Evolutionary conservation across 176 grass and related monocot genomes (phyloP).

Genomic region (Avena insularis): DNA sequence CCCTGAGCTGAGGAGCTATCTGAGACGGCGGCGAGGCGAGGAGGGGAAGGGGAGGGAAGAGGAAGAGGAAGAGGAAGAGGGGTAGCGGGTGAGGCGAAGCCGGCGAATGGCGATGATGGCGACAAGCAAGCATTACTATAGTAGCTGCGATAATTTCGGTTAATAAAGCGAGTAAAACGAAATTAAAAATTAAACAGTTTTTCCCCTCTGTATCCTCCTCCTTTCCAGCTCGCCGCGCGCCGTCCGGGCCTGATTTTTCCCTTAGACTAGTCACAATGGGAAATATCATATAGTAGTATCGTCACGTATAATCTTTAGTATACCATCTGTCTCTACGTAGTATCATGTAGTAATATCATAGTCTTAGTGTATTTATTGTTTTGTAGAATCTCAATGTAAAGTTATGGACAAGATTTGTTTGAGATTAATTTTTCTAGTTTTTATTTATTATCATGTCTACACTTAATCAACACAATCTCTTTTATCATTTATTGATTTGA

Average conservation of each 20-base stretch:
- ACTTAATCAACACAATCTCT: too few species aligned
- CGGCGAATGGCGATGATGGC: neutral
- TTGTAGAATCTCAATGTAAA: too few species aligned
- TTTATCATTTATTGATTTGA: too few species aligned
- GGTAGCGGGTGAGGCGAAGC: neutral
- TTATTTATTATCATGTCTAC: too few species aligned
- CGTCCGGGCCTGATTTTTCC: neutral
- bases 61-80: neutral
- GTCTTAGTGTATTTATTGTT: too few species aligned
- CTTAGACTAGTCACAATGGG: too few species aligned
- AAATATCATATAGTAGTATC: too few species aligned
- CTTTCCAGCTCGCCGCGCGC: slow-evolving; percentile 41
- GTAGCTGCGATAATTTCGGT: neutral
- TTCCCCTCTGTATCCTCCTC: neutral
- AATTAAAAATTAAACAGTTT: neutral
- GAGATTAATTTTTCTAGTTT: too few species aligned
- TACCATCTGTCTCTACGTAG: too few species aligned
- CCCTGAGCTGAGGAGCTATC: neutral
- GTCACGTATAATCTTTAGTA: too few species aligned
- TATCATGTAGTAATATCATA: too few species aligned
- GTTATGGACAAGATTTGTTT: too few species aligned
- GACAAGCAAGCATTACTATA: neutral
- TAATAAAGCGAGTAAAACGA: neutral
- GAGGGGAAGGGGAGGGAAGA: neutral
- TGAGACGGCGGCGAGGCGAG: neutral